Conservation (phyloP, 345 rosid genomes). For the Brassica napus region Da-Ae NC_063448.1:5192501-5193000, state of each 20-base stretch:
- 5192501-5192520: background rate
- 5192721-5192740: conserved; percentile 1
- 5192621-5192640: conserved; percentile 16
- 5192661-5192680: conserved; percentile 1
- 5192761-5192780: background rate
- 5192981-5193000: background rate
- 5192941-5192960: background rate
- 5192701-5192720: background rate
- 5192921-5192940: background rate
- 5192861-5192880: background rate
- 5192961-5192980: background rate
- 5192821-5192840: background rate
- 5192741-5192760: conserved; percentile 23
- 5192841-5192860: background rate
- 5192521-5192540: background rate
- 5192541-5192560: background rate
- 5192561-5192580: background rate
- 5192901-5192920: background rate
- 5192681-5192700: background rate
- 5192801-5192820: background rate
- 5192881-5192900: conserved; percentile 7
- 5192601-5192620: conserved; percentile 6
- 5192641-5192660: background rate
- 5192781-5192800: background rate
- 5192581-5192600: conserved; percentile 16